Conservation (phyloP, 2,329 filamentous ascomycete genomes). For the Trichophyton mentagrophytes region DNA sequence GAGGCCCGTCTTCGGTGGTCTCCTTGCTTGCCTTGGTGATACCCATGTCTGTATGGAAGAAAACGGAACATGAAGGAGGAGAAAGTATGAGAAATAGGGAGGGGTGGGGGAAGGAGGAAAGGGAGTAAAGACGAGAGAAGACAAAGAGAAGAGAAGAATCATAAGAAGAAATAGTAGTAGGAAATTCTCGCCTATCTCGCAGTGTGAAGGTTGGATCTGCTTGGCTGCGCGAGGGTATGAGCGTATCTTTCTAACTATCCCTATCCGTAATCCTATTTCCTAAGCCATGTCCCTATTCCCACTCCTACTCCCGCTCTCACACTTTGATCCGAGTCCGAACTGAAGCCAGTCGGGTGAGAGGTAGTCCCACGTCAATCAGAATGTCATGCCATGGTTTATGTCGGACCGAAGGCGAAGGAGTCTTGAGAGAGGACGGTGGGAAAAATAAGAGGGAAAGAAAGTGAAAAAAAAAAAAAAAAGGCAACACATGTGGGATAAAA, state of each 20-base stretch:
- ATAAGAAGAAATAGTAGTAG: neutral
- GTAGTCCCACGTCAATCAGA: neutral
- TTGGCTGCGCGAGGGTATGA: neutral
- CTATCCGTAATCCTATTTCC: constrained; percentile 1
- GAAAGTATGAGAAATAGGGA: neutral
- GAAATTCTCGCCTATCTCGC: constrained; percentile 1
- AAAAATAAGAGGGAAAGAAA: neutral
- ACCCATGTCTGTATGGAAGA: neutral
- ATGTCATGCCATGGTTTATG: neutral
- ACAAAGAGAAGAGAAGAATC: neutral
- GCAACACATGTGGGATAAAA: constrained; percentile 9
- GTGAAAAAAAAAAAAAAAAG: too few species aligned
- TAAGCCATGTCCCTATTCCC: neutral
- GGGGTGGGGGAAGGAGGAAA: neutral
- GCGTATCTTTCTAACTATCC: neutral
- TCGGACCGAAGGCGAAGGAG: neutral
- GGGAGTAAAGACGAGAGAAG: neutral
- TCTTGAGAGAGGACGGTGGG: neutral
- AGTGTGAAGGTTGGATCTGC: neutral
- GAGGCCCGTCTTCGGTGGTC: neutral
- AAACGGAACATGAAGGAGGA: neutral
- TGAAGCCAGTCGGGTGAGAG: neutral
- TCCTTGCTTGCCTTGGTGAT: neutral
- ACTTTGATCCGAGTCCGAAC: neutral
- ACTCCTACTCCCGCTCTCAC: neutral